A percentile compares a stretch with the other conserved stretches of the same genome.
Evolutionary conservation across 2,329 filamentous ascomycete species (phyloP).

Genomic region (Pseudogymnoascus sp.): DNA sequence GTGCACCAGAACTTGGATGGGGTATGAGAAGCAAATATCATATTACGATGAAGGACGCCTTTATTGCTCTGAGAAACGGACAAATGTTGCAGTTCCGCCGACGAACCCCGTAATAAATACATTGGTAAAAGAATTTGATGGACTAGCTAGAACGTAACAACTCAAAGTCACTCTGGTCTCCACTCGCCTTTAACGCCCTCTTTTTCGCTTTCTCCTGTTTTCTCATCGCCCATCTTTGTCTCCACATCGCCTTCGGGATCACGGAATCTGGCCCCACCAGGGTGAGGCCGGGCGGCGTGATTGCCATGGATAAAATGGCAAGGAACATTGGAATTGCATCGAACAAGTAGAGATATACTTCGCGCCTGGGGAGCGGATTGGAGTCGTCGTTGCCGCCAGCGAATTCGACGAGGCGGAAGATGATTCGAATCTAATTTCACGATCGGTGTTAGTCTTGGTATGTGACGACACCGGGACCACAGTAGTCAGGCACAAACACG

Average conservation of each 20-base stretch:
- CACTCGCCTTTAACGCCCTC: background rate
- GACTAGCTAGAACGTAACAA: background rate
- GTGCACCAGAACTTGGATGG: background rate
- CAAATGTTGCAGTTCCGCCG: background rate
- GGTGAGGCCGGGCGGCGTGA: background rate
- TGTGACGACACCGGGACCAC: background rate
- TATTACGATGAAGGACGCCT: background rate
- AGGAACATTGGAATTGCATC: constrained; percentile 46
- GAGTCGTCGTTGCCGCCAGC: constrained; percentile 33
- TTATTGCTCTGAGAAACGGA: background rate
- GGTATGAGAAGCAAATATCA: background rate
- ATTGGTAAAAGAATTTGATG: background rate
- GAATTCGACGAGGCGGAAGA: constrained; percentile 52
- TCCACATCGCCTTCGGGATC: constrained; percentile 3
- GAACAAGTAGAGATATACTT: constrained; percentile 42
- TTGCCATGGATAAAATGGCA: constrained; percentile 11
- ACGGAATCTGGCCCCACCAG: background rate
- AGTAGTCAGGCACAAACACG: constrained; percentile 34
- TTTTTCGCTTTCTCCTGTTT: background rate
- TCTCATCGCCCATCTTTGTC: background rate
- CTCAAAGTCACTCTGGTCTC: background rate
- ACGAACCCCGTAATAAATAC: background rate
- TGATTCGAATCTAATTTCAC: constrained; percentile 40
- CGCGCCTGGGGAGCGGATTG: constrained; percentile 40
- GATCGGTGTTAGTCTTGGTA: background rate